Evolutionary conservation across 345 rosid species (phyloP), one percentile per base, ranked within the genome.

Genomic region (Crucihimalaya himalaica): DNA sequence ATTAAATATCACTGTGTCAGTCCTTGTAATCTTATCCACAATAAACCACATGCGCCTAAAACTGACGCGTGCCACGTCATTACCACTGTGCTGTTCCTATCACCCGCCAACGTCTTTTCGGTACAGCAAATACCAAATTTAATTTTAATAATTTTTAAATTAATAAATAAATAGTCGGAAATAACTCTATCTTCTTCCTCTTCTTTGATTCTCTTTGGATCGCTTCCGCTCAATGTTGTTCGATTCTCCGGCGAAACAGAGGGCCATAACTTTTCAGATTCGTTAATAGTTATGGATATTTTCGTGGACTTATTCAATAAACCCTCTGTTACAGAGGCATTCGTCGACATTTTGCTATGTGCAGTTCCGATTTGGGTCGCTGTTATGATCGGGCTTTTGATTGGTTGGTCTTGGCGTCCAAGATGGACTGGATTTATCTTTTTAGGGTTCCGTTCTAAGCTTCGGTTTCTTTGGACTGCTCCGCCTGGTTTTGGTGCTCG

Each of bases 391-490:
- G 99, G 99, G 5, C 94, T 95, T 75, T 66, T 92, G 32, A 90
- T 92, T 71, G 99, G 99, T 11, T 95, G 99, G 99, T 82, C 97
- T 4, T 92, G 99, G 98, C 88, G 99, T 28, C 99, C 98, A 0
- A 73, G 97, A 37, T 95, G 99, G 98, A 95, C 98, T 9, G 81
- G 96, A 25, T 83, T 95, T 80, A 59, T 95, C 46, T 95, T 78
- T 75, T 76, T 95, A 42, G 98, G 98, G 32, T 70, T 92, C 29
- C 88, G 97, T 28, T 79, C 89, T 72, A 88, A 86, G 81, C 84
- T 92, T 51, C 85, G 97, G 63, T 92, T 95, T 73, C 60, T 88
- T 7, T 87, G 93, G 86, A 84, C 97, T n/a, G 89, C 86, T n/a
- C 98, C 98, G 4, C 97, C 94, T 3, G 97, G 96, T 3, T 90